Evolutionary conservation across 2,329 filamentous ascomycete genomes (phyloP), one percentile per base, ranked within the genome.

Genomic region (Hypoxylon sp.): DNA sequence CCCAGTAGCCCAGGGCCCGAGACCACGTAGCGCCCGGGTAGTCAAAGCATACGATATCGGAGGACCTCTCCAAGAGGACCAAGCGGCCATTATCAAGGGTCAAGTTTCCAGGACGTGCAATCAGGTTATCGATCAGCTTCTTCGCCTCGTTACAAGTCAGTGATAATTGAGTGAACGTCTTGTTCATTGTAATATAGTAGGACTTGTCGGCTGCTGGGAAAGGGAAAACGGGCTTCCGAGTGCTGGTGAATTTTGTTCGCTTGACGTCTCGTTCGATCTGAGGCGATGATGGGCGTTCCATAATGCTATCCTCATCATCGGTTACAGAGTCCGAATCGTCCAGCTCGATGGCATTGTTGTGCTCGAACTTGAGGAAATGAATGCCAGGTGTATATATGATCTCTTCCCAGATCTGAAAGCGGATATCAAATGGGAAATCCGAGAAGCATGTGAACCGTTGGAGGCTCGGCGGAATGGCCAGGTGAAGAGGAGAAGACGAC

Each of bases 351-450:
- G 64, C 49, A 9, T 51, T 45, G n/a, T 67, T 61, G 32, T 63
- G 58, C 19, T 69, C 74, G 30, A 77, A 70, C 53, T 75, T 75
- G 32, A 78, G 74, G 45, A 78, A 78, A 66, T 78, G 76, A n/a
- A 78, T 77, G 3, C 76, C 76, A 4, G 74, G 72, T 0, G 68
- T 73, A 34, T 72, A 74, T 14, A 78, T 74, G 36, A 68, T 60
- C 2, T 72, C 45, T 49, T 73, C 61, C 76, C 75, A 77, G 28
- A 78, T 74, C 61, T 74, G 68, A 30, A 73, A 59, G 13, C 75
- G 75, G 36, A 77, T 70, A 41, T 78, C 76, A 28, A 73, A 76
- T 3, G 76, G 76, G 30, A 78, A 63, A 10, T 63, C 48, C 43
- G 46, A n/a, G 61, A 77, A 78, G 10, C 65, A 50, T 36, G 60